Conservation (phyloP, 345 rosid genomes). For the Microthlaspi erraticum region DNA sequence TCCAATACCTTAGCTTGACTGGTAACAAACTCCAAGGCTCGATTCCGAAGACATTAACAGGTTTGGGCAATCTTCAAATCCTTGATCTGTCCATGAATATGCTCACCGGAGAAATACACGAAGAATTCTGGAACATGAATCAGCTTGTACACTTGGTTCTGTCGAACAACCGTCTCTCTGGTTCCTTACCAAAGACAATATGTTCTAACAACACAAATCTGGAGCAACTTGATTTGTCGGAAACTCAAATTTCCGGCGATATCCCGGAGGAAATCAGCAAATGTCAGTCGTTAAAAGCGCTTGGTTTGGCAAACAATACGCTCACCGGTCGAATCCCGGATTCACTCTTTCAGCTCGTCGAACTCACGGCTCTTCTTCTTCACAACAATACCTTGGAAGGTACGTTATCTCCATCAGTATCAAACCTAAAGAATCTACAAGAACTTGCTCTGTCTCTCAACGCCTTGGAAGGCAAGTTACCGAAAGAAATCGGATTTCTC, state of each 20-base stretch:
- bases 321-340: slow-evolving; percentile 63
- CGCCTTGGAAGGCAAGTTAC: slow-evolving; percentile 67
- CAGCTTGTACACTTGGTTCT: slow-evolving; percentile 57
- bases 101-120: slow-evolving; percentile 64
- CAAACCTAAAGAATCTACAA: slow-evolving; percentile 66
- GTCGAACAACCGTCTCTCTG: slow-evolving; percentile 57
- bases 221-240: slow-evolving; percentile 55
- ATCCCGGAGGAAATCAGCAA: slow-evolving; percentile 65
- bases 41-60: slow-evolving; percentile 63
- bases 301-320: slow-evolving; percentile 68
- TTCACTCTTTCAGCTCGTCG: slow-evolving; percentile 56
- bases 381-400: slow-evolving; percentile 62
- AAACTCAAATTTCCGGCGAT: slow-evolving; percentile 62
- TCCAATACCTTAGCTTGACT: slow-evolving; percentile 61
- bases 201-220: slow-evolving; percentile 60
- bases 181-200: slow-evolving; percentile 59
- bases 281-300: slow-evolving; percentile 61
- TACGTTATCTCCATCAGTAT: slow-evolving; percentile 56
- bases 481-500: slow-evolving; percentile 66
- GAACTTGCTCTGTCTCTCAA: slow-evolving; percentile 65
- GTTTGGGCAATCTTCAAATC: slow-evolving; percentile 52
- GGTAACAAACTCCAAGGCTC: slow-evolving; percentile 63
- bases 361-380: slow-evolving; percentile 52
- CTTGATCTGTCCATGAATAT: slow-evolving; percentile 75
- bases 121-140: slow-evolving; percentile 49